phyloP scores from a whole-genome alignment of 2,329 filamentous ascomycete genomes.

The Pseudogymnoascus sp. region DNA sequence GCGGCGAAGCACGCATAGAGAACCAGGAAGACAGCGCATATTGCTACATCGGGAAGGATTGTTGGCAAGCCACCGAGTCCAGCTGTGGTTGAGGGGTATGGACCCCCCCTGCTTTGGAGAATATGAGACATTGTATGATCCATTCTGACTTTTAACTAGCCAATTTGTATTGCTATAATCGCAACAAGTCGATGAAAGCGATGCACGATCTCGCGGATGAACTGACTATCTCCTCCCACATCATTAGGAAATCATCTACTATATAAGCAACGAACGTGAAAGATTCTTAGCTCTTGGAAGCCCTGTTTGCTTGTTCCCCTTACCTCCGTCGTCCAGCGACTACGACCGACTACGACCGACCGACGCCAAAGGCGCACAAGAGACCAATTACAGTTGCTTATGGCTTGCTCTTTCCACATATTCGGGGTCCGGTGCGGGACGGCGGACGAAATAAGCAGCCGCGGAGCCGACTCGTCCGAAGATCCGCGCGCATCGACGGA shows the following conservation, averaged over 20 bases:
- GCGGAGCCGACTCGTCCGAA: not conserved
- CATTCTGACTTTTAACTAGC: not conserved
- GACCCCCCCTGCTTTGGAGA: slow-evolving; percentile 2
- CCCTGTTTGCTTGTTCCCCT: too few relatives aligned
- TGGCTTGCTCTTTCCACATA: not conserved
- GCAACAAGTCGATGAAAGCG: not conserved
- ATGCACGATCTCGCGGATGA: not conserved
- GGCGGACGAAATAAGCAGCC: not conserved
- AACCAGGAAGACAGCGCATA: slow-evolving; percentile 54
- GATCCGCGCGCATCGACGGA: not conserved
- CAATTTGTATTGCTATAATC: not conserved
- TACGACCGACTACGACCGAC: too few relatives aligned
- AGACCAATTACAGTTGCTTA: not conserved
- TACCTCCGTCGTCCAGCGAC: too few relatives aligned
- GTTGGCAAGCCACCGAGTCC: slow-evolving; percentile 50
- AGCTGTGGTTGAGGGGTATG: slow-evolving; percentile 34
- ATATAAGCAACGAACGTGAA: not conserved
- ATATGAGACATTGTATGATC: not conserved
- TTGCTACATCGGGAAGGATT: slow-evolving; percentile 50
- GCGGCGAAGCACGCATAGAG: slow-evolving; percentile 45
- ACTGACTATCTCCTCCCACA: not conserved
- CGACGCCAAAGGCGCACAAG: too few relatives aligned
- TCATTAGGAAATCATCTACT: not conserved
- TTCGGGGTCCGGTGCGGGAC: not conserved
- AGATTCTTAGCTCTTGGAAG: not conserved